Evolutionary conservation across 805 yeast genomes (phyloP), one percentile per base, ranked within the genome.

Genomic region (Helenozyma baotianmanensis): DNA sequence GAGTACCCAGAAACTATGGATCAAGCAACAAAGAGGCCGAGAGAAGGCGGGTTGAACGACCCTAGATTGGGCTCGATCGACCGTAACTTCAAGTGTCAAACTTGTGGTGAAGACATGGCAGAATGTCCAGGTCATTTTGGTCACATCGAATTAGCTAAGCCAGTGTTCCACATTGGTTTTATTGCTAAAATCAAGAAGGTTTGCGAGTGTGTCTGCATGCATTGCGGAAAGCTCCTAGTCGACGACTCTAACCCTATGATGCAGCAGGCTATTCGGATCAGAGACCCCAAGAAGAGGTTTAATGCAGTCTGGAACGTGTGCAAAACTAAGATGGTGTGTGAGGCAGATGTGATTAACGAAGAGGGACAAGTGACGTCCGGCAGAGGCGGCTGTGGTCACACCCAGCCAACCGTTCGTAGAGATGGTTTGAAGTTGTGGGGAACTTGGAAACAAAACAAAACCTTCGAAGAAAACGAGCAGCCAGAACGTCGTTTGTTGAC

Each of bases 1-100:
- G 97, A 90, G 62, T 92, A 84, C 54, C 98, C 99, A 14, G 99
- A 92, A 64, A 92, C 97, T n/a, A 92, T 92, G 96, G 98, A 92
- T 61, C 97, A 89, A 61, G 78, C 96, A 24, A 88, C 95, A 38
- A 82, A 83, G 56, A 84, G 85, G 45, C 97, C 97, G 29, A 80
- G 97, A 59, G 89, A 88, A 47, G 97, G 97, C 43, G 99, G 99
- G 40, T 70, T 92, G 42, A 90, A 89, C 58, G 98, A 94, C 60
- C 97, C 98, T 40, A 80, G 97, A 51, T 72, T 92, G 41, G 99
- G 99, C 31, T 84, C 97, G 4, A 89, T 92, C 50, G 99, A 92
- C 63, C 81, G 98, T 60, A 90, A 89, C 59, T 85, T 84, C 73
- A 87, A 86, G 68, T 92, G 99, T 72, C 97, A 90, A 70, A 92